phyloP scores from a whole-genome alignment of 176 grass and related monocot genomes.

The Metroxylon sagu region DNA sequence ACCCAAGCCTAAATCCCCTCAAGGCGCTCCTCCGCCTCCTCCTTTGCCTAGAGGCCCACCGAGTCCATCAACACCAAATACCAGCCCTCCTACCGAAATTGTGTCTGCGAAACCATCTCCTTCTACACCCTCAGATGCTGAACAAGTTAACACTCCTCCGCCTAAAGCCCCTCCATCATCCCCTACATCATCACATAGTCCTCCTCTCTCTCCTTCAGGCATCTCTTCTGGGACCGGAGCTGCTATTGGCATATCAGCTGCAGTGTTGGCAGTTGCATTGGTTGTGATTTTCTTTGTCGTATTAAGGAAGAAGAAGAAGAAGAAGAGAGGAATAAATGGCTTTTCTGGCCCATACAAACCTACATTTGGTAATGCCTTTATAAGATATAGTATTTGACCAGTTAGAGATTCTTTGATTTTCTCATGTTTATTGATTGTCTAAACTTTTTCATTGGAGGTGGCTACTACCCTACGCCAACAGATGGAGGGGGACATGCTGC shows the following conservation, averaged over 20 bases:
- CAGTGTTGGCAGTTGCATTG: constrained; percentile 29
- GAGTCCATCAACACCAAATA: not conserved
- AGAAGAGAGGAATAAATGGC: not conserved
- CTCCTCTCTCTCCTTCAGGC: not conserved
- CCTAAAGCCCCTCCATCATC: too few relatives aligned
- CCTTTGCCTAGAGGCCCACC: not conserved
- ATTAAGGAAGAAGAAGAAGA: constrained; percentile 15
- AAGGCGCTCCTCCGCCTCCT: not conserved
- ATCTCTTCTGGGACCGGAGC: constrained; percentile 3
- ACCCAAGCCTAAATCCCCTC: not conserved
- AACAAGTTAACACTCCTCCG: too few relatives aligned
- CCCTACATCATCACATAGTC: too few relatives aligned
- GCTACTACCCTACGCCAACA: not conserved
- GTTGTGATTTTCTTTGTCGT: constrained; percentile 18
- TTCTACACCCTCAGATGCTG: not conserved
- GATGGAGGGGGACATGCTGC: too few relatives aligned
- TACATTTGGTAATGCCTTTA: not conserved
- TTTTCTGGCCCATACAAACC: not conserved
- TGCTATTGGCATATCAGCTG: constrained; percentile 31
- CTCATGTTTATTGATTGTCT: not conserved
- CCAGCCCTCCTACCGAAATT: not conserved
- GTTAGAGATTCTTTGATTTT: not conserved
- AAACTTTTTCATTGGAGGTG: not conserved
- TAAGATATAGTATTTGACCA: not conserved
- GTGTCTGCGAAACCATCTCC: not conserved